phyloP scores from a whole-genome alignment of 495 filamentous ascomycete genomes.

The Annulohypoxylon bovei region DNA sequence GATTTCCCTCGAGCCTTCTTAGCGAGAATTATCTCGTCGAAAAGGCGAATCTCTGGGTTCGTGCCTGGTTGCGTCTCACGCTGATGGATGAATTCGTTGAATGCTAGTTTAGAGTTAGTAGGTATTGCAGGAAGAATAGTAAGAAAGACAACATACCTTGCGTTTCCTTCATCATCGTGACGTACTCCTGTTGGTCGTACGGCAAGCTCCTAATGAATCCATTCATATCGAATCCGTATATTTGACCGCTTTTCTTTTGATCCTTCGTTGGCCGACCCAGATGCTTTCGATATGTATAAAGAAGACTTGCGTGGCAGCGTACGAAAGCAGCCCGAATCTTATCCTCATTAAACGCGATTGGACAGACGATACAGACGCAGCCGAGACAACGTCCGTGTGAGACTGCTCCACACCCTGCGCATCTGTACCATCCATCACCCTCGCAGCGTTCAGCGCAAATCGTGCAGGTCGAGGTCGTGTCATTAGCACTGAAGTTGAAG shows the following conservation, averaged over 20 bases:
- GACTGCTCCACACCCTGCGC: constrained; percentile 76
- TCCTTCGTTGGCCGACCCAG: constrained; percentile 78
- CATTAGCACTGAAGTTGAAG: constrained; percentile 75
- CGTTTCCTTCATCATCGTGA: constrained; percentile 86
- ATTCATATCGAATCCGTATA: constrained; percentile 95
- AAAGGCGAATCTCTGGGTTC: constrained; percentile 79
- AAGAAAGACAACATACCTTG: constrained; percentile 71
- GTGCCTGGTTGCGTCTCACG: constrained; percentile 72
- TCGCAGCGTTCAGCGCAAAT: constrained; percentile 92
- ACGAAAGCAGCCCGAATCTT: constrained; percentile 93
- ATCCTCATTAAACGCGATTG: constrained; percentile 88
- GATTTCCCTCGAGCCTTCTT: constrained; percentile 86
- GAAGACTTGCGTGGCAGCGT: constrained; percentile 89
- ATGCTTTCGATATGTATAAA: constrained; percentile 94
- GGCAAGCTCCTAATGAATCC: constrained; percentile 91
- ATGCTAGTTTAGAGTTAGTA: constrained; percentile 63
- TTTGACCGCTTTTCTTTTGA: constrained; percentile 84
- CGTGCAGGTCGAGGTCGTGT: constrained; percentile 75
- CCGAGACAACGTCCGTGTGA: constrained; percentile 85
- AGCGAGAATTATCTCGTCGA: constrained; percentile 94
- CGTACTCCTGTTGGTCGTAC: constrained; percentile 89
- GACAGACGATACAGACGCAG: constrained; percentile 85
- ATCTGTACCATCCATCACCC: constrained; percentile 85
- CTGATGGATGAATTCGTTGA: constrained; percentile 97
- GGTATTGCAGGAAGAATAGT: not conserved